These are phyloP conservation scores for Panaeolus cyanescens DNA, from an alignment of 768 basidiomycete genomes.

Conservation along the genomic window DNA sequence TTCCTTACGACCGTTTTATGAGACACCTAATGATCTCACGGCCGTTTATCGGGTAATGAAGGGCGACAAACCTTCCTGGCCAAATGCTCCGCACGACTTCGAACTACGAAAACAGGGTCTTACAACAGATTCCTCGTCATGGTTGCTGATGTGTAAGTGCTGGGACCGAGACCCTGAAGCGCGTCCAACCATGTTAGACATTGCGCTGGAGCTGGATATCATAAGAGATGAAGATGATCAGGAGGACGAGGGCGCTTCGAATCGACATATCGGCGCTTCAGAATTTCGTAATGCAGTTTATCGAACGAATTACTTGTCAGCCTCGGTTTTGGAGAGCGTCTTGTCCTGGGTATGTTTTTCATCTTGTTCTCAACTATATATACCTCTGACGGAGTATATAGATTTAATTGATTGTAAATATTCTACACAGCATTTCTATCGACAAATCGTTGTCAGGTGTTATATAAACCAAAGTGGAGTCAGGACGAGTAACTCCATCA, in stretches of 20 bases:
- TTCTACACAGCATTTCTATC: too few species aligned
- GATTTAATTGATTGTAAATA: too few species aligned
- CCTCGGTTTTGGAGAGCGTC: background rate
- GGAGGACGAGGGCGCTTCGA: too few species aligned
- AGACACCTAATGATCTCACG: background rate
- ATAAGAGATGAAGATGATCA: too few species aligned
- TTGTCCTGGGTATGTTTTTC: background rate
- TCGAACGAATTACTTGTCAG: background rate
- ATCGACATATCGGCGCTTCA: background rate
- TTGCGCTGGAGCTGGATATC: too few species aligned
- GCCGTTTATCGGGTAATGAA: background rate
- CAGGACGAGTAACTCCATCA: too few species aligned
- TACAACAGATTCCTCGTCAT: background rate
- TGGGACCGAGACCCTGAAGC: background rate
- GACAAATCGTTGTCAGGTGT: too few species aligned
- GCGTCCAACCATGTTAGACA: background rate
- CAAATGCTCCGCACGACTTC: background rate
- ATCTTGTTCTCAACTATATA: too few species aligned
- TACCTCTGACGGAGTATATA: too few species aligned
- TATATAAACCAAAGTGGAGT: too few species aligned
- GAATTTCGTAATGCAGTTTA: background rate
- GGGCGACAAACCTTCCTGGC: background rate
- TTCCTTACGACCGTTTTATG: slow-evolving; percentile 14
- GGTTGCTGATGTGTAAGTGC: background rate
- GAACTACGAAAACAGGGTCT: background rate